Percentiles rank a stretch among this genome's conserved stretches.
These are phyloP conservation scores for Pleurozium schreberi DNA, from an alignment of 225 moss, liverwort and hornwort genomes.

Conservation along the genomic window DNA sequence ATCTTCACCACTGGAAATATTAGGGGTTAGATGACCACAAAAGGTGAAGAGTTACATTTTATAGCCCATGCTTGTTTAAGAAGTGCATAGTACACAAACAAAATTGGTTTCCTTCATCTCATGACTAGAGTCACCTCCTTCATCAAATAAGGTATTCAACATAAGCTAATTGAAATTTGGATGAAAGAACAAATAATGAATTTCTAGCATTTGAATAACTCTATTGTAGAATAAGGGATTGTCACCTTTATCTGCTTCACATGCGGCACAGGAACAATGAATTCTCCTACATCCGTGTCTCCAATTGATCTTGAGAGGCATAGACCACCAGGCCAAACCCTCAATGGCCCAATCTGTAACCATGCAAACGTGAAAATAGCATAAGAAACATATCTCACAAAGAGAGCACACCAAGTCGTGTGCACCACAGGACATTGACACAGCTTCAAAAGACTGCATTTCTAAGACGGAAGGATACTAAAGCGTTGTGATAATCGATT, in stretches of 20 bases:
- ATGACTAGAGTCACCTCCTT: neutral
- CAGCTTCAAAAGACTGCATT: neutral
- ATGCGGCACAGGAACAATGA: slow-evolving; percentile 82
- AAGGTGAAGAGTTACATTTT: neutral
- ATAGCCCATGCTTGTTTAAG: neutral
- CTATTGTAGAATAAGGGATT: neutral
- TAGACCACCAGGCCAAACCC: slow-evolving; percentile 89
- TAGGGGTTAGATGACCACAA: neutral
- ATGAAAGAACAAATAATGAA: neutral
- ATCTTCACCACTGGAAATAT: neutral
- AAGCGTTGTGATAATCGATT: neutral
- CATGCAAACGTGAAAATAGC: neutral
- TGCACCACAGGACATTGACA: neutral
- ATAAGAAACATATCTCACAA: neutral
- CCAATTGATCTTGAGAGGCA: slow-evolving; percentile 87
- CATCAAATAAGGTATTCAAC: neutral
- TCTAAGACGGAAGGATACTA: neutral
- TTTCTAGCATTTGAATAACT: neutral
- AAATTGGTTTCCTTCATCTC: neutral
- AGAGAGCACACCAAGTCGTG: neutral
- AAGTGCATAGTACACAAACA: neutral
- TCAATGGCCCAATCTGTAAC: slow-evolving; percentile 72
- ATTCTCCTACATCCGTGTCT: slow-evolving; percentile 78
- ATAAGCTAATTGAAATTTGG: neutral
- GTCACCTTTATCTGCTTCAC: slow-evolving; percentile 77